phyloP scores from a whole-genome alignment of 805 yeast genomes.

The Yamadazyma tumulicola region DNA sequence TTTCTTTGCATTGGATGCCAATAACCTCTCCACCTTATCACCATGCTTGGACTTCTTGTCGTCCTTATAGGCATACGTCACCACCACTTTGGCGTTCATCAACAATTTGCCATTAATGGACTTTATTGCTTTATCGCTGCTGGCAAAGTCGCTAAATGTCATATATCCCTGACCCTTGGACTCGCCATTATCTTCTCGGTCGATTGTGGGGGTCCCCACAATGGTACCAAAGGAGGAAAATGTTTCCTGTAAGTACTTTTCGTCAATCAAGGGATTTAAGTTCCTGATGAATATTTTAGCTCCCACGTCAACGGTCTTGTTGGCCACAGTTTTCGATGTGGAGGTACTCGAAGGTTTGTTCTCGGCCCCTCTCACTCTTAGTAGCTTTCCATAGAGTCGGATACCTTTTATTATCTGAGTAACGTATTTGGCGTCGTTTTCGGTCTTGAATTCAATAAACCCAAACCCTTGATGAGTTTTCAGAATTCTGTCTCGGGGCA shows the following conservation, averaged over 20 bases:
- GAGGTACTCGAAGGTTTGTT: constrained; percentile 5
- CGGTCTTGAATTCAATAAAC: constrained; percentile 65
- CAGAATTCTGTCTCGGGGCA: constrained; percentile 76
- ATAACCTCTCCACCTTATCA: constrained; percentile 67
- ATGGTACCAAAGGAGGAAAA: constrained; percentile 70
- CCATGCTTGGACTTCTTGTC: constrained; percentile 59
- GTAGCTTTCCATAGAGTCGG: constrained; percentile 54
- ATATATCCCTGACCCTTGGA: constrained; percentile 68
- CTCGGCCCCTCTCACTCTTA: constrained; percentile 33
- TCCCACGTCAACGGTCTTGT: constrained; percentile 38
- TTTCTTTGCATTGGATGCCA: constrained; percentile 61
- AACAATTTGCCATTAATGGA: constrained; percentile 66
- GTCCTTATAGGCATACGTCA: constrained; percentile 72
- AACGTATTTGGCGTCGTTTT: constrained; percentile 69
- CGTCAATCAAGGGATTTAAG: constrained; percentile 65
- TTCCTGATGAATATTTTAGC: constrained; percentile 56
- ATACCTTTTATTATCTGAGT: constrained; percentile 57
- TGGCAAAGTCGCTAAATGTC: constrained; percentile 57
- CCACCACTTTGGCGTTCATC: constrained; percentile 57
- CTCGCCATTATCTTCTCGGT: constrained; percentile 46
- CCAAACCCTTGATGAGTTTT: constrained; percentile 83
- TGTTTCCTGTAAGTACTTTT: constrained; percentile 49
- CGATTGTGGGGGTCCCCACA: constrained; percentile 46
- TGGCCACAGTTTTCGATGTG: constrained; percentile 5
- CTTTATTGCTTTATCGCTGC: constrained; percentile 68